Evolutionary conservation across 164 flowering plant species (phyloP).

Genomic region (Aristolochia fimbriata): DNA sequence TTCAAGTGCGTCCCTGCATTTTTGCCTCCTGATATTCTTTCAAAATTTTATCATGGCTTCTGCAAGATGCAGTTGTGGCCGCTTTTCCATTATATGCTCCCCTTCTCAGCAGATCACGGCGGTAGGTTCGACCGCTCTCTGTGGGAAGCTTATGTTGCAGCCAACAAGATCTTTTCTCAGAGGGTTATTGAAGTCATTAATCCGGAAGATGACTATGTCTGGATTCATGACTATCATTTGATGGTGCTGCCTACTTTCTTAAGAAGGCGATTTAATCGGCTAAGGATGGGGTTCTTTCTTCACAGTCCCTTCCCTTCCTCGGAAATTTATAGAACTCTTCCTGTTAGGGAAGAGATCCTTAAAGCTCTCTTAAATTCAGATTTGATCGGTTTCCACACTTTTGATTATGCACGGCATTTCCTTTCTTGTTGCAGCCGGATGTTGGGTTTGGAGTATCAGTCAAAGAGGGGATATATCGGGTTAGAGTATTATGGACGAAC

Average conservation of each 20-base stretch:
- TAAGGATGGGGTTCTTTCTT: slow-evolving; percentile 69
- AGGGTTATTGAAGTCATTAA: slow-evolving; percentile 67
- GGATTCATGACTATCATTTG: slow-evolving; percentile 82
- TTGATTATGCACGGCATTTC: slow-evolving; percentile 85
- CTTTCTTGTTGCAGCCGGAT: slow-evolving; percentile 79
- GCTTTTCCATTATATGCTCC: slow-evolving; percentile 78
- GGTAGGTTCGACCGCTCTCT: slow-evolving; percentile 54
- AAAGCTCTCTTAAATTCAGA: slow-evolving; percentile 59
- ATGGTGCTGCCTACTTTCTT: slow-evolving; percentile 74
- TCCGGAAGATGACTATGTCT: slow-evolving; percentile 72
- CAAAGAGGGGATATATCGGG: slow-evolving; percentile 72
- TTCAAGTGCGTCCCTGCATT: slow-evolving; percentile 73
- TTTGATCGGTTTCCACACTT: slow-evolving; percentile 73
- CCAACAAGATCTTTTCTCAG: slow-evolving; percentile 62
- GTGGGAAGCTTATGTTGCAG: slow-evolving; percentile 80
- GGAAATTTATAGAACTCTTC: slow-evolving; percentile 66
- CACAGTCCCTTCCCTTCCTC: slow-evolving; percentile 82
- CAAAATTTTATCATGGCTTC: slow-evolving; percentile 57
- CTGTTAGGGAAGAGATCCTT: slow-evolving; percentile 73
- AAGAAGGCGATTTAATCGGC: slow-evolving; percentile 46
- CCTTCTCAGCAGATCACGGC: slow-evolving; percentile 47
- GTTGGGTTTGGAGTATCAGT: slow-evolving; percentile 72
- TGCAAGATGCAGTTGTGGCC: slow-evolving; percentile 80
- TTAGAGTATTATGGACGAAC: slow-evolving; percentile 71
- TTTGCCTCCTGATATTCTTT: slow-evolving; percentile 43